Percentiles rank a stretch among this genome's conserved stretches.
Evolutionary conservation across 805 yeast species (phyloP).

Genomic region (Pichia heedii): DNA sequence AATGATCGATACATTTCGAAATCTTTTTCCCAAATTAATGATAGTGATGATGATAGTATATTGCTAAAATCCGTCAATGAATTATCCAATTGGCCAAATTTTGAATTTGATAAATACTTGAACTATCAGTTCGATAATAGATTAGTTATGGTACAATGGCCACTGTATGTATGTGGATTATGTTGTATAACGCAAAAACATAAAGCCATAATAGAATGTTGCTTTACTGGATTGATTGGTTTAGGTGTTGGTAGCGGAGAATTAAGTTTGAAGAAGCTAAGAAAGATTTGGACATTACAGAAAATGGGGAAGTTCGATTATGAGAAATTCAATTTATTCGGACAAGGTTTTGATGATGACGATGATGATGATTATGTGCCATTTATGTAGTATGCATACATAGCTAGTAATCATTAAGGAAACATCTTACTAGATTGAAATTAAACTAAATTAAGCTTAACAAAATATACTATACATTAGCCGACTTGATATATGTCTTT

Average conservation of each 20-base stretch:
- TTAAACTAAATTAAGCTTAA: neutral
- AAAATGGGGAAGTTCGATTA: constrained; percentile 19
- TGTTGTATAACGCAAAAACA: constrained; percentile 25
- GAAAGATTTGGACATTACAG: constrained; percentile 25
- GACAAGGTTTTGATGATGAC: constrained; percentile 10
- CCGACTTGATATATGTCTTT: too few species aligned
- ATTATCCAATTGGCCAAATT: constrained; percentile 7
- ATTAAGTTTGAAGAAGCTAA: constrained; percentile 24
- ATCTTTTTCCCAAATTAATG: neutral
- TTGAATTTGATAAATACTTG: constrained; percentile 23
- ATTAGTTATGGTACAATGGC: constrained; percentile 32
- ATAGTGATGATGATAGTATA: constrained; percentile 1
- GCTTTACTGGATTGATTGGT: constrained; percentile 26
- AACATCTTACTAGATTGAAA: neutral
- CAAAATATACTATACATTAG: too few species aligned
- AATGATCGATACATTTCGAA: neutral
- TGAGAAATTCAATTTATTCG: constrained; percentile 17
- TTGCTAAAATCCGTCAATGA: neutral
- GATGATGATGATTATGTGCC: constrained; percentile 30
- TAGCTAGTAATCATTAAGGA: too few species aligned
- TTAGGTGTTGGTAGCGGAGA: constrained; percentile 31
- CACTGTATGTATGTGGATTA: constrained; percentile 27
- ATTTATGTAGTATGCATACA: constrained; percentile 13
- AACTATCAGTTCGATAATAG: constrained; percentile 28
- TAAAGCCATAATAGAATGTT: constrained; percentile 27